Conservation (phyloP, 768 basidiomycete species). For the Neoboletus subvelutipes region DNA sequence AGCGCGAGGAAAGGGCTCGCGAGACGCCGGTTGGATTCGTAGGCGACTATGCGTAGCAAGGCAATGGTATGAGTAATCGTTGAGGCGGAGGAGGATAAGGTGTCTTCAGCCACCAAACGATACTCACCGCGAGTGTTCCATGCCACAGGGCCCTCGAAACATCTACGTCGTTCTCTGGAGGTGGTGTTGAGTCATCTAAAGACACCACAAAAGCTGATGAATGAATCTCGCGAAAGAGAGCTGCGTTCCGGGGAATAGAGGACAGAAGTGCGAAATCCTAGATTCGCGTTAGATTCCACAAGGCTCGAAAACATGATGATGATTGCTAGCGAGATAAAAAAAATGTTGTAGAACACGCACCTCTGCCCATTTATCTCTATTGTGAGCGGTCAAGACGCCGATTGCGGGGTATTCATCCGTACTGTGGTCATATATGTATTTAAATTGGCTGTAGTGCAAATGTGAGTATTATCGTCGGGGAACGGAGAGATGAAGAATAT, state of each 20-base stretch:
- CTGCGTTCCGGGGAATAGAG: constrained; percentile 57
- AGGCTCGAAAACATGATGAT: not conserved
- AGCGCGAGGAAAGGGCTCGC: constrained; percentile 67
- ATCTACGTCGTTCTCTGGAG: constrained; percentile 50
- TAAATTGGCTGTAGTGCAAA: constrained; percentile 55
- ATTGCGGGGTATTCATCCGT: constrained; percentile 64
- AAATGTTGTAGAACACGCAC: constrained; percentile 35
- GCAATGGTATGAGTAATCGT: not conserved
- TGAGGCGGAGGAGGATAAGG: not conserved
- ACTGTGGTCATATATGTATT: constrained; percentile 69
- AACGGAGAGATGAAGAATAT: not conserved
- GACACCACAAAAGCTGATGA: constrained; percentile 84
- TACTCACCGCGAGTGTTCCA: constrained; percentile 54
- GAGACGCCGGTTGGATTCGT: constrained; percentile 27
- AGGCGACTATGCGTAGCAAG: constrained; percentile 8
- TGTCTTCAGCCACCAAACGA: constrained; percentile 28
- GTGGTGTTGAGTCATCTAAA: constrained; percentile 58
- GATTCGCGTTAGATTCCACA: not conserved
- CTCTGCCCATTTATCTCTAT: constrained; percentile 89
- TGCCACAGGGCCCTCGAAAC: constrained; percentile 81
- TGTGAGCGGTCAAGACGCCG: constrained; percentile 74
- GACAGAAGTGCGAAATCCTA: constrained; percentile 67
- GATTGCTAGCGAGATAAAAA: not conserved
- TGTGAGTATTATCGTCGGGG: constrained; percentile 1
- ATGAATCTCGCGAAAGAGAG: constrained; percentile 70